Conservation (phyloP, 140 eudicot genomes). For the Flaveria floridana region DNA sequence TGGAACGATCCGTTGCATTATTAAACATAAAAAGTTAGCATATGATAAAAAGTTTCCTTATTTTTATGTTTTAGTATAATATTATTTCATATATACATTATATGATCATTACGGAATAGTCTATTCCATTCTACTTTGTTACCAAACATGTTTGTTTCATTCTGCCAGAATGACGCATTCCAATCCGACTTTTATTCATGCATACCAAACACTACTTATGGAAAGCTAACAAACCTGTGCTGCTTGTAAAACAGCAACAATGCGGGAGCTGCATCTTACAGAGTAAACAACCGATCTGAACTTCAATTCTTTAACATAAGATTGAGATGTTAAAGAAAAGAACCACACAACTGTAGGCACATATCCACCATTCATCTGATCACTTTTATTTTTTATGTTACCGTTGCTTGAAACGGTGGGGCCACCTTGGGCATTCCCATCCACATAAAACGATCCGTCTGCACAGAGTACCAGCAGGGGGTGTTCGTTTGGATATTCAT, state of each 20-base stretch:
- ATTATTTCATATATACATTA: too few relatives aligned
- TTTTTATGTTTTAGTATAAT: neutral
- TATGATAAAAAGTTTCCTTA: neutral
- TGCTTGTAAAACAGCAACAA: conserved; percentile 75
- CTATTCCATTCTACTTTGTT: neutral
- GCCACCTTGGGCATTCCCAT: conserved; percentile 42
- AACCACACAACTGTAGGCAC: conserved; percentile 74
- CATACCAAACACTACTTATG: neutral
- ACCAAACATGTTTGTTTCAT: neutral
- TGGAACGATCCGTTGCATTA: neutral
- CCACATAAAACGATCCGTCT: conserved; percentile 63
- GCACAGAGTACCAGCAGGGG: conserved; percentile 78
- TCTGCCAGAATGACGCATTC: neutral
- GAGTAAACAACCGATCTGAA: conserved; percentile 75
- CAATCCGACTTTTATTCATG: neutral
- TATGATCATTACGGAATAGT: neutral
- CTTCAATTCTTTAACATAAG: conserved; percentile 61
- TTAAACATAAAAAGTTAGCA: too few relatives aligned
- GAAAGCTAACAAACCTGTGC: conserved; percentile 60
- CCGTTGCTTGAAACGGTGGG: conserved; percentile 35
- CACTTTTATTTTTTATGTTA: conserved; percentile 41
- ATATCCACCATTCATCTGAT: conserved; percentile 39
- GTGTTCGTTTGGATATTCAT: conserved; percentile 52
- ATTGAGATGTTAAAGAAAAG: conserved; percentile 72
- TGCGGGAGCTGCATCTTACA: conserved; percentile 82